Conservation (phyloP, 1,139 yeast genomes). For the Magnusiomyces clavatus region DNA sequence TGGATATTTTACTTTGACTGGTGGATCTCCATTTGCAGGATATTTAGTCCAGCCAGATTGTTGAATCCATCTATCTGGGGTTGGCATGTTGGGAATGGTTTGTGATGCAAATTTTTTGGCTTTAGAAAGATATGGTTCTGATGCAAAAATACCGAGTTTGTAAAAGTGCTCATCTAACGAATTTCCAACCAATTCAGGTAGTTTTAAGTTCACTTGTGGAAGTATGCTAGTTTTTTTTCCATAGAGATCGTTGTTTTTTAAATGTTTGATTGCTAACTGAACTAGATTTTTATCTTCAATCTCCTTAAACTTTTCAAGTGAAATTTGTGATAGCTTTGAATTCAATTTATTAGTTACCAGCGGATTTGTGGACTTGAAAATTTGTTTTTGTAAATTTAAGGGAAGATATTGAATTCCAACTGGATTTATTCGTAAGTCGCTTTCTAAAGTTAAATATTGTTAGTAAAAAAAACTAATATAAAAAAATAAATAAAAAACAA, state of each 20-base stretch:
- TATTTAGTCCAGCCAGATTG: conserved; percentile 81
- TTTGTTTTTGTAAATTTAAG: conserved; percentile 21
- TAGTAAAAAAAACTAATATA: too few species aligned
- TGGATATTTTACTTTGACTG: conserved; percentile 61
- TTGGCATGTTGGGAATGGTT: conserved; percentile 43
- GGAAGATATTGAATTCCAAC: conserved; percentile 39
- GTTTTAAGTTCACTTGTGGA: conserved; percentile 51
- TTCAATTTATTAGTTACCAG: background rate
- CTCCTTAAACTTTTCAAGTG: background rate
- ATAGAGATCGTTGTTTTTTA: conserved; percentile 55
- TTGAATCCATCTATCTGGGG: conserved; percentile 20
- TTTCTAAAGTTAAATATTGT: too few species aligned
- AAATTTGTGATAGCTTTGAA: conserved; percentile 1
- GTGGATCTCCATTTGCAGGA: conserved; percentile 39
- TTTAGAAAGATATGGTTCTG: conserved; percentile 53
- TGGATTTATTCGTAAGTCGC: conserved; percentile 44
- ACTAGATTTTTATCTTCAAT: conserved; percentile 35
- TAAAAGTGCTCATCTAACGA: conserved; percentile 77
- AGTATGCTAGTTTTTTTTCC: conserved; percentile 69
- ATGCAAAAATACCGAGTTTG: conserved; percentile 49
- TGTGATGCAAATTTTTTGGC: conserved; percentile 37
- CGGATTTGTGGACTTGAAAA: conserved; percentile 21
- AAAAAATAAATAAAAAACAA: background rate
- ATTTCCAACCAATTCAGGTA: conserved; percentile 69
- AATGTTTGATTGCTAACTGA: conserved; percentile 53